These are phyloP conservation scores for Coemansia sp. DNA, from an alignment of 192 early-diverging fungal genomes.

Conservation along the genomic window DNA sequence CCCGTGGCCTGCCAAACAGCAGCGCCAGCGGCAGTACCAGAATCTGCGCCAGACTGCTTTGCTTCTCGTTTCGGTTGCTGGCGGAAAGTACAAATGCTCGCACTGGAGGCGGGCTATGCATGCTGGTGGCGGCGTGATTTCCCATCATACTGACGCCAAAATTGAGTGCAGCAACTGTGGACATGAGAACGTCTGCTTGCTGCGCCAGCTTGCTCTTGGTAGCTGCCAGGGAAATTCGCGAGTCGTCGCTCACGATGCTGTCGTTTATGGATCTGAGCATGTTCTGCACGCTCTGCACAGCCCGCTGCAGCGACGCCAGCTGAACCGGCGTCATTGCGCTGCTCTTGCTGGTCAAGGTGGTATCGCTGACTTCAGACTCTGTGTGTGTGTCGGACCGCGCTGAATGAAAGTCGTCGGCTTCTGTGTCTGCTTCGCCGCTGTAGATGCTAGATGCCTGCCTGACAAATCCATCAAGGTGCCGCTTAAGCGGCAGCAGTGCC, in stretches of 20 bases:
- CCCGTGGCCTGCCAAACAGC: constrained; percentile 31
- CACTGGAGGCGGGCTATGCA: neutral
- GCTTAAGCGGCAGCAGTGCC: neutral
- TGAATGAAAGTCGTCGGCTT: constrained; percentile 36
- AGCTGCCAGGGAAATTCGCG: constrained; percentile 30
- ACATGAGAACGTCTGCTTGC: constrained; percentile 50
- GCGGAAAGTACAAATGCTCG: constrained; percentile 3
- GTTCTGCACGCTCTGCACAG: constrained; percentile 44
- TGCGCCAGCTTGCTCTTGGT: constrained; percentile 40
- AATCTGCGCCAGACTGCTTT: constrained; percentile 14
- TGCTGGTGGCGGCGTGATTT: neutral
- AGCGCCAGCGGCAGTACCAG: constrained; percentile 32
- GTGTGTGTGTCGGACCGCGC: constrained; percentile 24
- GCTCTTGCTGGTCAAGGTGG: neutral
- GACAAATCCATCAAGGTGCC: constrained; percentile 10
- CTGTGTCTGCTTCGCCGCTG: constrained; percentile 18
- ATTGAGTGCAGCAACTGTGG: constrained; percentile 46
- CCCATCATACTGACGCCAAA: constrained; percentile 31
- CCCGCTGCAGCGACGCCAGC: constrained; percentile 48
- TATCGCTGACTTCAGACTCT: neutral
- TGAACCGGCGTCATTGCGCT: constrained; percentile 25
- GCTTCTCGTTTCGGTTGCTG: neutral
- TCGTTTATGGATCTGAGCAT: constrained; percentile 49
- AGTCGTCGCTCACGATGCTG: constrained; percentile 33
- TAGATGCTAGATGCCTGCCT: constrained; percentile 8